Evolutionary conservation across 2,329 filamentous ascomycete species (phyloP).

Genomic region (Diaporthe sp.): DNA sequence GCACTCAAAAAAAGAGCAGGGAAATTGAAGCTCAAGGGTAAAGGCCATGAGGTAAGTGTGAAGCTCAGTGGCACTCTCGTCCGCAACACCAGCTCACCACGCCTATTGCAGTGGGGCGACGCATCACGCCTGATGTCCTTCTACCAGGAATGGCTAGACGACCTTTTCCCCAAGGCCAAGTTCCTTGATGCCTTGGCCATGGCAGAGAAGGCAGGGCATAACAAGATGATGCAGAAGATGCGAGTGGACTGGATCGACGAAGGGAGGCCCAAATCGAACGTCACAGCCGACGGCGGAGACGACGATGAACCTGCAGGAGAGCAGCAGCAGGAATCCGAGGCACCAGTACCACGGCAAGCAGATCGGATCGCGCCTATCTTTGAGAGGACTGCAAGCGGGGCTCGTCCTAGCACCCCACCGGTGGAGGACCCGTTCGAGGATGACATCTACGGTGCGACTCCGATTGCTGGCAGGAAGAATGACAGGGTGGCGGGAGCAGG

Average conservation of each 20-base stretch:
- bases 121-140: constrained; percentile 85
- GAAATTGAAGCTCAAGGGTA: constrained; percentile 86
- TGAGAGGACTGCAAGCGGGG: constrained; percentile 47
- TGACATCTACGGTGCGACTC: constrained; percentile 70
- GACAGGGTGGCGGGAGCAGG: constrained; percentile 34
- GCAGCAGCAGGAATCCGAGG: constrained; percentile 33
- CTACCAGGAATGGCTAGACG: constrained; percentile 97
- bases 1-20: constrained; percentile 81
- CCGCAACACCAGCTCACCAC: not conserved
- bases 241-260: constrained; percentile 89
- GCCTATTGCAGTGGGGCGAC: constrained; percentile 79
- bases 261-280: constrained; percentile 65
- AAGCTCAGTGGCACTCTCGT: not conserved
- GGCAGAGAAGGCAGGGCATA: constrained; percentile 94
- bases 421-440: constrained; percentile 55
- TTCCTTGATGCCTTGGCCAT: constrained; percentile 91
- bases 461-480: constrained; percentile 45
- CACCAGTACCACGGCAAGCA: constrained; percentile 47
- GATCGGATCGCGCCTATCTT: constrained; percentile 56
- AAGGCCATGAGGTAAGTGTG: constrained; percentile 84
- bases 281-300: constrained; percentile 51
- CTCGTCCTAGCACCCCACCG: constrained; percentile 52
- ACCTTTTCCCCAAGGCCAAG: constrained; percentile 93
- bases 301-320: constrained; percentile 44
- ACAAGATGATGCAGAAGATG: constrained; percentile 80